phyloP scores from a whole-genome alignment of 768 basidiomycete genomes.

The Amanita inopinata region DNA sequence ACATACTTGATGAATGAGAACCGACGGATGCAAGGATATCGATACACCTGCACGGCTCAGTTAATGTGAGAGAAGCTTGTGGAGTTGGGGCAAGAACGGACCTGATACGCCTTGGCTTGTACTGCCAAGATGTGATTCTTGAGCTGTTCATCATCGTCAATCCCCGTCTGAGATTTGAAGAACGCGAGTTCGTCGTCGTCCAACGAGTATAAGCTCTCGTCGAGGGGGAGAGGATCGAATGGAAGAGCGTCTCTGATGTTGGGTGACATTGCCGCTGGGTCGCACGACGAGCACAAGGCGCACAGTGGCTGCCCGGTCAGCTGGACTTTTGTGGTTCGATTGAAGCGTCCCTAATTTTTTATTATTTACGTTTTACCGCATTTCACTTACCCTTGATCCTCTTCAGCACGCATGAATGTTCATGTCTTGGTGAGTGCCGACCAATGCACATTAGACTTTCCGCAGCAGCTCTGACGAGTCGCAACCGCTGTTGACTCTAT shows the following conservation, averaged over 20 bases:
- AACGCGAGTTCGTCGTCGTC: slow-evolving; percentile 22
- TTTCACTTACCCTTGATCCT: not conserved
- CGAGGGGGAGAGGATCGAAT: slow-evolving; percentile 10
- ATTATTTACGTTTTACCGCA: not conserved
- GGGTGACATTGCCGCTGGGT: too few species aligned
- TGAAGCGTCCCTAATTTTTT: too few species aligned
- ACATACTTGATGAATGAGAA: slow-evolving; percentile 26
- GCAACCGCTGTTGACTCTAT: too few species aligned
- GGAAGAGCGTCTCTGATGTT: too few species aligned
- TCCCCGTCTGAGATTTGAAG: slow-evolving; percentile 26
- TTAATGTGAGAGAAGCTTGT: not conserved
- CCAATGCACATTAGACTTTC: not conserved
- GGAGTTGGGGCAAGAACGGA: not conserved
- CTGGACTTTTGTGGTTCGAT: too few species aligned
- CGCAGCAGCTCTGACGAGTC: too few species aligned
- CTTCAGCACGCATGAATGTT: not conserved
- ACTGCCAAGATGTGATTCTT: slow-evolving; percentile 30
- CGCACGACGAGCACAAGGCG: too few species aligned
- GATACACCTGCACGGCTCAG: slow-evolving; percentile 18
- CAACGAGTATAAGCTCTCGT: slow-evolving; percentile 18
- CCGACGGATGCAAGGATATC: slow-evolving; percentile 28
- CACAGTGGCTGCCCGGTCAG: too few species aligned
- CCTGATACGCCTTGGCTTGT: slow-evolving; percentile 25
- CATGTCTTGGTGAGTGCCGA: slow-evolving; percentile 10
- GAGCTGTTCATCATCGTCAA: slow-evolving; percentile 25